A percentile compares a stretch with the other conserved stretches of the same genome.
These are phyloP conservation scores for Hypomyces rosellus DNA, from an alignment of 2,329 filamentous ascomycete species.

Conservation along the genomic window DNA sequence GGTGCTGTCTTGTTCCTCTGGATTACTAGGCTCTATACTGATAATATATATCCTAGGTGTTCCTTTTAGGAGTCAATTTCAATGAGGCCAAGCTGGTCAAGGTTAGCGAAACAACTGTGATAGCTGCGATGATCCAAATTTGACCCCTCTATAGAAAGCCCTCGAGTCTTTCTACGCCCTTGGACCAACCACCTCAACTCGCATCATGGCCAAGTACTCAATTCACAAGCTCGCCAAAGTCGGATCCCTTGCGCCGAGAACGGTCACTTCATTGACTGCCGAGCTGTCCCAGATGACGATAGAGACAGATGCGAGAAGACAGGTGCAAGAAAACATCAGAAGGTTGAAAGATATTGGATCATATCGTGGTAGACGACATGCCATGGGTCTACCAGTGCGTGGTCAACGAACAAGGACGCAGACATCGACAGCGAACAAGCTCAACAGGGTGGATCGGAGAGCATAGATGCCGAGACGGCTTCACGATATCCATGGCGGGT, in stretches of 20 bases:
- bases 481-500: background rate
- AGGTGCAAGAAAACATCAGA: constrained; percentile 78
- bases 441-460: constrained; percentile 50
- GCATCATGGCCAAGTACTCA: constrained; percentile 80
- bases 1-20: background rate
- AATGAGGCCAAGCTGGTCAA: constrained; percentile 75
- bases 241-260: constrained; percentile 66
- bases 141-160: constrained; percentile 45
- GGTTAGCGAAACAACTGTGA: constrained; percentile 41
- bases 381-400: constrained; percentile 84
- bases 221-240: constrained; percentile 81
- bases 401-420: constrained; percentile 84
- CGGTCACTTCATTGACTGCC: constrained; percentile 73
- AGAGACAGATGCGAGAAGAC: constrained; percentile 76
- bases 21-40: background rate
- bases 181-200: constrained; percentile 60
- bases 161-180: constrained; percentile 85
- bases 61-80: constrained; percentile 84
- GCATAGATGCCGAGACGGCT: constrained; percentile 14
- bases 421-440: constrained; percentile 52
- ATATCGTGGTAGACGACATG: constrained; percentile 84
- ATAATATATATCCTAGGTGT: constrained; percentile 49
- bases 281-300: constrained; percentile 89
- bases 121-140: background rate
- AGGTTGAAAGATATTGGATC: constrained; percentile 85